Conservation (phyloP, 1,284 basidiomycete species). For the Coniferiporia sulphurascens region DNA sequence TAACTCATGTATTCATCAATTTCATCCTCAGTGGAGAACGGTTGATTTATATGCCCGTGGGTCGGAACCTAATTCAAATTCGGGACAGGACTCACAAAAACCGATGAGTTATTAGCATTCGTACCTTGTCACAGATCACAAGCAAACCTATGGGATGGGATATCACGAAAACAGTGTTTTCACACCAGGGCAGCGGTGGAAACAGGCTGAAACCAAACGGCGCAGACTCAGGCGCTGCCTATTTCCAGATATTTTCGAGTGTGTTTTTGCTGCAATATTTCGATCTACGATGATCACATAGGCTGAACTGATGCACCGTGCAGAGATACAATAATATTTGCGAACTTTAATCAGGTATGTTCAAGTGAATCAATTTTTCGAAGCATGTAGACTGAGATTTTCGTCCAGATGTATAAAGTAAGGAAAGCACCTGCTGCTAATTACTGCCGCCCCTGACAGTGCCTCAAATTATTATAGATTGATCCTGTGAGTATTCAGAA, state of each 20-base stretch:
- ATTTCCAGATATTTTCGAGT: conserved; percentile 47
- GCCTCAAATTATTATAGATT: conserved; percentile 30
- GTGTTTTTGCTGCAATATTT: conserved; percentile 19
- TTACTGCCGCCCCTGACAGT: background rate
- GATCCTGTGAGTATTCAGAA: conserved; percentile 37
- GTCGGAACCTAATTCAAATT: too few species aligned
- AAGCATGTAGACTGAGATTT: conserved; percentile 19
- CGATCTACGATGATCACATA: background rate
- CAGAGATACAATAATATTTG: conserved; percentile 51
- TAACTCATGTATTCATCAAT: too few species aligned
- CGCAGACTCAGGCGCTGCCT: conserved; percentile 38
- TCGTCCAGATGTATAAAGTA: conserved; percentile 44
- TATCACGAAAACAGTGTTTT: conserved; percentile 21
- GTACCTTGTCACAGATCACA: conserved; percentile 61
- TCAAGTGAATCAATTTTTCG: background rate
- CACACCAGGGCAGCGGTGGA: conserved; percentile 34
- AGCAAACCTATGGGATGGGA: conserved; percentile 42
- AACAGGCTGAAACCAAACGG: conserved; percentile 42
- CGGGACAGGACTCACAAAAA: background rate
- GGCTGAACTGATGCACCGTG: background rate
- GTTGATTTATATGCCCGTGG: conserved; percentile 49
- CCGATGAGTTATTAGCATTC: conserved; percentile 34
- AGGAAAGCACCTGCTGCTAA: background rate
- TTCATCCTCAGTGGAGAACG: conserved; percentile 42
- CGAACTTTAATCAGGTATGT: conserved; percentile 57